Base-by-base conservation (phyloP, 768 basidiomycete species). In the Phanerochaete carnosa region DNA sequence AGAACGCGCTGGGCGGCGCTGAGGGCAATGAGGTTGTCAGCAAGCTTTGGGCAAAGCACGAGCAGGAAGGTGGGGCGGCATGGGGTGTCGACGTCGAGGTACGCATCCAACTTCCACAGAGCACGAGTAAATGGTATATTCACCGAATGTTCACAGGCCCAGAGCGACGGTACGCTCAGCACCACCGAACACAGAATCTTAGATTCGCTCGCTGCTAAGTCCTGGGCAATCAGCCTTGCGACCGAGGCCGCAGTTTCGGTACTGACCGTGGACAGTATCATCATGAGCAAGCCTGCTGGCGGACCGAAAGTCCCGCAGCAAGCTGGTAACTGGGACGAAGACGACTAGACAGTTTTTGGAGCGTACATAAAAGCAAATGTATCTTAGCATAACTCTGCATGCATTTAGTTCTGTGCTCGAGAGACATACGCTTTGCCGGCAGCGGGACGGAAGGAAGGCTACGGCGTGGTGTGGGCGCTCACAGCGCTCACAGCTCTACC, bases 221-320 rank as follows among this genome's bases (percentile, higher is more conserved):
- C 87, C 4, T 96, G 94, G 94, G 94, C 93, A 1, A 84, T 97
- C 66, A 81, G 83, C 60, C 83, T 95, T n/a, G 95, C 89, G 16
- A 94, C 94, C 0, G 94, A 97, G 70, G 93, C 94, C 19, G 94
- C 95, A 1, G 82, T 91, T 43, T 88, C 92, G 0, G 92, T 97
- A 30, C 84, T 99, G 57, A 90, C 89, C 63, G 97, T 99, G 7
- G 97, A 99, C 75, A 94, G 92, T 69, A 98, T 98, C 72, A 97
- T 98, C 77, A 94, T 95, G 86, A 92, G 90, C 77, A 94, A 93
- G 70, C 90, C 90, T n/a, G 90, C 92, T 0, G 91, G 92, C 30
- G 91, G 92, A 52, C 92, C 91, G 51, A 94, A 92, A 72, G 79
- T 94, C 52, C 92, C 92, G 56, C 91, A 94, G 69, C 92, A 94